Percentiles rank a stretch among this genome's conserved stretches.
phyloP scores from a whole-genome alignment of 495 filamentous ascomycete genomes.

The Podospora appendiculata region DNA sequence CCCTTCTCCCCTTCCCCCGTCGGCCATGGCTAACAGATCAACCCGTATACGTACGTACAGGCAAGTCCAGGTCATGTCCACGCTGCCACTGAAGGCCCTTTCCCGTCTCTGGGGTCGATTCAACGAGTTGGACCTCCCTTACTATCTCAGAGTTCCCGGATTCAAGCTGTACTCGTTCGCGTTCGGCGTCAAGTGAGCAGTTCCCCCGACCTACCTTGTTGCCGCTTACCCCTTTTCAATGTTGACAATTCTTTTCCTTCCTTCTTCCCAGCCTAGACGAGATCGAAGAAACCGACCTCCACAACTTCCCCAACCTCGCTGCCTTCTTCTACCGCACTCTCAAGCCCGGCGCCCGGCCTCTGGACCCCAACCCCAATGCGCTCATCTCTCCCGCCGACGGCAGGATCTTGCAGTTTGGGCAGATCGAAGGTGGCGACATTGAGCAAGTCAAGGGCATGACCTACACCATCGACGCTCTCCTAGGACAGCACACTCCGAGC shows the following conservation, averaged over 20 bases:
- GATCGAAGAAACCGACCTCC: conserved; percentile 78
- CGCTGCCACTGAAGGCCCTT: conserved; percentile 86
- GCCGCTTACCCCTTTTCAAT: neutral
- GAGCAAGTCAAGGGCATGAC: conserved; percentile 99
- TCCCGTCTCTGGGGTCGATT: conserved; percentile 91
- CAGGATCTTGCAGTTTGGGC: conserved; percentile 82
- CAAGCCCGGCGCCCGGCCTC: conserved; percentile 81
- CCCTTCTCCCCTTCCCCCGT: too few relatives aligned
- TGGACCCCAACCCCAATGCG: conserved; percentile 71
- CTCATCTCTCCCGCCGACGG: conserved; percentile 87
- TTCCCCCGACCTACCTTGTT: neutral
- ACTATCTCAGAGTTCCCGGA: conserved; percentile 85
- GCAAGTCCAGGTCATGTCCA: conserved; percentile 96
- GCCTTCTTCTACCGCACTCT: conserved; percentile 95
- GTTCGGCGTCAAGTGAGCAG: conserved; percentile 77
- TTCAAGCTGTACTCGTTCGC: conserved; percentile 89
- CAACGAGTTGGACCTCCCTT: conserved; percentile 88
- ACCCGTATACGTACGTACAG: conserved; percentile 27
- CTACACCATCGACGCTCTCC: conserved; percentile 86
- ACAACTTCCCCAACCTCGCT: conserved; percentile 83
- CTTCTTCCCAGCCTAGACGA: conserved; percentile 56
- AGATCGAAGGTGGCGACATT: conserved; percentile 87
- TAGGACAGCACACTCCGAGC: conserved; percentile 56
- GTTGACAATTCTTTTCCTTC: neutral
- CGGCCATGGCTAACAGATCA: neutral